Base-by-base conservation (phyloP, 2,329 filamentous ascomycete genomes). In the Lecanosticta acicola region DNA sequence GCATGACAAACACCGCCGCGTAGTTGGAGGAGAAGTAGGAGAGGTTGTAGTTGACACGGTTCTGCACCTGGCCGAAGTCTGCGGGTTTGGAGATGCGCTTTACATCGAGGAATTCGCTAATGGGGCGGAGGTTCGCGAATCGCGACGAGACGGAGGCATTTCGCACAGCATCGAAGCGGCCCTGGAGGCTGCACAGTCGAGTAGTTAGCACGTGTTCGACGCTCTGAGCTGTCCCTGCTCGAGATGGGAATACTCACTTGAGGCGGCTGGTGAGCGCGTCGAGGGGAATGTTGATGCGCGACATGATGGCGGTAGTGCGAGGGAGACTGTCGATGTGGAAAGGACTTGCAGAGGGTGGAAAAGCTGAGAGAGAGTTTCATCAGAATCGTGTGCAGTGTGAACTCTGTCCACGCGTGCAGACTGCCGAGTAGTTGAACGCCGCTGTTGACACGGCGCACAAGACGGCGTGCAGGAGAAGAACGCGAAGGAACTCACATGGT, bases 21-120 rank as follows among this genome's bases (percentile, higher is more conserved):
- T 98, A 98, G 76, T 98, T 98, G 84, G 88, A 96, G 53, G 89
- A 94, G 77, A 94, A 98, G 75, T 97, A 85, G 68, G 85, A 82
- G 56, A 98, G 74, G 71, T 98, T 98, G 83, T 96, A 96, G 77
- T 94, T 94, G 73, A 95, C 83, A 56, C 91, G 83, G 59, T 84
- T 89, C 71, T 97, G 91, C 55, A 88, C 81, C 69, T 96, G 90
- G 56, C 74, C 75, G 62, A 97, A 96, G 74, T 94, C 94, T 65
- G 80, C 80, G 20, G 93, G 93, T 75, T 97, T 98, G 57, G 88
- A 94, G 46, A 98, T 63, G 59, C 90, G 88, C 81, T 96, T 96
- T 72, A 97, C 70, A 71, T 97, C 90, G 69, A 96, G 78, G 72
- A 98, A 98, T 71, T 98, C 93, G 67, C 84, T 83, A 59, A 97